Base-by-base conservation (phyloP, 2,329 filamentous ascomycete genomes). In the Diaporthe caulivora region DNA sequence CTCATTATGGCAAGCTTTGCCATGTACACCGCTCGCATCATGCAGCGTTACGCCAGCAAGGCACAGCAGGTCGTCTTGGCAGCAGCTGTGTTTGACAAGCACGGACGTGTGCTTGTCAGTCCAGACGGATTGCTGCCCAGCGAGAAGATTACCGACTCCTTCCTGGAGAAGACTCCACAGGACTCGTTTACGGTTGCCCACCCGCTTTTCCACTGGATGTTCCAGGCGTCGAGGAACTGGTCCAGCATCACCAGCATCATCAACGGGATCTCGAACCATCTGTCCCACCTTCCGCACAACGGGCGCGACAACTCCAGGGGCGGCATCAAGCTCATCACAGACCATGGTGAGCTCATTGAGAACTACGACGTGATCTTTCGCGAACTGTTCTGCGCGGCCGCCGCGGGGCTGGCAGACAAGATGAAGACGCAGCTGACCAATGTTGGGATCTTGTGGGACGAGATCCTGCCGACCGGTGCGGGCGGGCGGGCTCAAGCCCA, bases 191-290 rank as follows among this genome's bases (percentile, higher is more conserved):
- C 91, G 72, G 91, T 91, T 31, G 89, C 90, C 0, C 94, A 97
- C 79, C 90, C 93, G 0, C 90, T 95, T 1, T 97, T 97, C 82
- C 91, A 95, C 65, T 97, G 95, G 95, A 92, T 97, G 78, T 97
- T 94, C 80, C 90, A 93, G 72, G 93, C 94, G 3, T 94, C 93
- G 9, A 89, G 92, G 73, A 93, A 95, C 81, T 98, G 95, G 95
- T 80, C 83, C 10, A 88, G 90, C 53, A 87, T 97, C 34, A 87
- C 87, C 71, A 89, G 91, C 57, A 85, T 97, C 7, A 86, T 97
- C 31, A 89, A 89, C 9, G 89, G 89, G 54, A 97, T 97, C 92
- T 88, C 88, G 70, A 87, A 86, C 51, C 94, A 97, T 77, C 82
- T 97, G n/a, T 83, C 87, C 77, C 76, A 86, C 80, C 79, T 89